Evolutionary conservation across 306 rosid genomes (phyloP).

Genomic region (Lathyrus aphaca): DNA sequence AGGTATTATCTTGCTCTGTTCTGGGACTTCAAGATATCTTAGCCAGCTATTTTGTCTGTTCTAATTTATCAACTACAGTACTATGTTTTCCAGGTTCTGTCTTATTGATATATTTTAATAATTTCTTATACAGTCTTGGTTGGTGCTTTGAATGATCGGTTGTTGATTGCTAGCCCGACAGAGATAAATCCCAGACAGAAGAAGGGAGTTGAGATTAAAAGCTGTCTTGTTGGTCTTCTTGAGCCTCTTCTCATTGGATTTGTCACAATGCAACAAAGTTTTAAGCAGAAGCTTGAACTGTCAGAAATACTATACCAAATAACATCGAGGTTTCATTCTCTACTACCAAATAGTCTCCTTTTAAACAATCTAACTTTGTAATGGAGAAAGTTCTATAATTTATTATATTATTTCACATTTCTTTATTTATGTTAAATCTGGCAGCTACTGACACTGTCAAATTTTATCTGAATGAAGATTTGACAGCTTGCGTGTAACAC

Average conservation of each 20-base stretch:
- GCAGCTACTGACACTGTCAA: constrained; percentile 39
- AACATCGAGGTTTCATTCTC: constrained; percentile 82
- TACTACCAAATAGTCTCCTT: constrained; percentile 14
- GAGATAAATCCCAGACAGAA: constrained; percentile 89
- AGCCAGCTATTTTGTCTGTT: constrained; percentile 29
- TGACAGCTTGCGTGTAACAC: constrained; percentile 98
- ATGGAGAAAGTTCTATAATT: constrained; percentile 25
- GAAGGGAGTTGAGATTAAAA: constrained; percentile 83
- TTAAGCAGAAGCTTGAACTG: constrained; percentile 93
- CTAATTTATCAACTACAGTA: constrained; percentile 10
- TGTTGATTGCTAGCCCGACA: constrained; percentile 81
- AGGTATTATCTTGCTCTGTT: constrained; percentile 54
- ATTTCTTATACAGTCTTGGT: constrained; percentile 67
- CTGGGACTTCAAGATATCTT: constrained; percentile 35
- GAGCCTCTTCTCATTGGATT: constrained; percentile 99
- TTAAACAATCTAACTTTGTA: constrained; percentile 19
- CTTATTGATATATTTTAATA: constrained; percentile 42
- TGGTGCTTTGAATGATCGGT: constrained; percentile 91
- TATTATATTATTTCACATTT: constrained; percentile 33
- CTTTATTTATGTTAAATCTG: constrained; percentile 36
- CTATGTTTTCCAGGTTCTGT: constrained; percentile 3
- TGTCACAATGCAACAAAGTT: constrained; percentile 92
- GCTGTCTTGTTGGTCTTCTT: constrained; percentile 98
- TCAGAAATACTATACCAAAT: constrained; percentile 95
- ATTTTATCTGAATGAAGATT: constrained; percentile 68